Conservation (phyloP, 1,284 basidiomycete species). For the Malassezia dermatis region DNA sequence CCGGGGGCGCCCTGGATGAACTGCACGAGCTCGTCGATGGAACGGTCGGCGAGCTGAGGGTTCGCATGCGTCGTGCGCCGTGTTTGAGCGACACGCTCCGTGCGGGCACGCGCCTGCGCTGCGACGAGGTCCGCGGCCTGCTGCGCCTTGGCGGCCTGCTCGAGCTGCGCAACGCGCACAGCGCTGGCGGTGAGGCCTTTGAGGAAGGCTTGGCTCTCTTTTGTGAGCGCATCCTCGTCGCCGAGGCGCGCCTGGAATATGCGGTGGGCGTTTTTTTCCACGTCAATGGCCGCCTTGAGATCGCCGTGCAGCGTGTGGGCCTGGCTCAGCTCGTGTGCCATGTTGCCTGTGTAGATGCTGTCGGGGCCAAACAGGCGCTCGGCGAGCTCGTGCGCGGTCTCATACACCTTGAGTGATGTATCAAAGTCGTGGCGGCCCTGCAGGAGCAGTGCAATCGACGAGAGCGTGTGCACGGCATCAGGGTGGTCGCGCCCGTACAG, state of each 20-base stretch:
- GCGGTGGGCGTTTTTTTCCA: conserved; percentile 41
- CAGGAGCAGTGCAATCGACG: conserved; percentile 43
- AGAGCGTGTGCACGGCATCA: conserved; percentile 51
- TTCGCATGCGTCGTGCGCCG: conserved; percentile 3
- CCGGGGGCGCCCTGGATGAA: conserved; percentile 34
- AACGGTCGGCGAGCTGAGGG: conserved; percentile 16
- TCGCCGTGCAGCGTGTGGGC: conserved; percentile 39
- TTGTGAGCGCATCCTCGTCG: conserved; percentile 43
- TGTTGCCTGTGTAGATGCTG: conserved; percentile 42
- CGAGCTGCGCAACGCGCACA: conserved; percentile 39
- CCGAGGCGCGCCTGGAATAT: conserved; percentile 41
- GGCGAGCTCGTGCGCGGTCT: conserved; percentile 32
- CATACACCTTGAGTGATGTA: conserved; percentile 30
- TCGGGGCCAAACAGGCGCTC: conserved; percentile 35
- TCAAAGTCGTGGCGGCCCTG: conserved; percentile 35
- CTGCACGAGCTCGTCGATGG: conserved; percentile 38
- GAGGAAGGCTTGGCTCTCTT: conserved; percentile 42
- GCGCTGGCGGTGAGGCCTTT: conserved; percentile 35
- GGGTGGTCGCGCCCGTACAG: conserved; percentile 54
- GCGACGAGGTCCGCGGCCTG: neutral
- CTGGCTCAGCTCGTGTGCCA: conserved; percentile 44
- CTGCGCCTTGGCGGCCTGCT: conserved; percentile 26
- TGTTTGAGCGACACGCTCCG: neutral
- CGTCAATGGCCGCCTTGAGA: conserved; percentile 36
- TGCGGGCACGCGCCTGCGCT: neutral